Base-by-base conservation (phyloP, 208 protist species). In the Hexamita inflata region DNA sequence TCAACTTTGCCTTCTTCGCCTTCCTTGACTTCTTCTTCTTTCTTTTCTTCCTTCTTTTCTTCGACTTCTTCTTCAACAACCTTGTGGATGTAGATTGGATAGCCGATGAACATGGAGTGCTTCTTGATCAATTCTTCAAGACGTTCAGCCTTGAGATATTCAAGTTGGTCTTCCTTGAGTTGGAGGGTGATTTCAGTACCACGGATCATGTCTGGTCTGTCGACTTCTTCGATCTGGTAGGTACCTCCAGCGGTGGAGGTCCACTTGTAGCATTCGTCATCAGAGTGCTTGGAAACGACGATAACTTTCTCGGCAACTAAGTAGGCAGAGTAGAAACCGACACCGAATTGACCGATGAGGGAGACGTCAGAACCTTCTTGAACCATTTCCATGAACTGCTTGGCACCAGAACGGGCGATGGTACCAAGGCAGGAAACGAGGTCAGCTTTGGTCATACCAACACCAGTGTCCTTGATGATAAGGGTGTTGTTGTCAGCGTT, bases 261-360 rank as follows among this genome's bases (percentile, higher is more conserved):
- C 95, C 95, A 98, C 70, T 94, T 86, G 88, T 96, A 95, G 57
- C 84, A 86, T 75, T 93, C 90, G 79, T 96, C 93, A 68, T 94
- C 92, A 82, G 95, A 94, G 88, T 94, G 85, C 88, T 96, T 97
- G 68, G 93, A 93, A 57, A 86, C 84, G 28, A 98, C 94, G 0
- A 84, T 83, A 39, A 98, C 94, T 40, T 84, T 83, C 81, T 98
- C 91, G 49, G 93, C 93, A 45, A 98, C 94, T 26, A 98, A 90
- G 84, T 94, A 98, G 28, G 94, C 91, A 32, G 96, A 98, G 88
- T 99, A 99, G 85, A 99, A 99, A 81, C 97, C 97, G 38, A 99
- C 97, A 92, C 95, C 95, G 80, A 98, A 98, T 87, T 98, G 94
- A 78, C 95, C 95, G 80, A 98, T 98, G 89, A 98, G 94, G 82